Percentiles rank a stretch among this genome's conserved stretches.
These are phyloP conservation scores for Pyrus bretschneideri DNA, from an alignment of 306 rosid species.

Conservation along the genomic window DNA sequence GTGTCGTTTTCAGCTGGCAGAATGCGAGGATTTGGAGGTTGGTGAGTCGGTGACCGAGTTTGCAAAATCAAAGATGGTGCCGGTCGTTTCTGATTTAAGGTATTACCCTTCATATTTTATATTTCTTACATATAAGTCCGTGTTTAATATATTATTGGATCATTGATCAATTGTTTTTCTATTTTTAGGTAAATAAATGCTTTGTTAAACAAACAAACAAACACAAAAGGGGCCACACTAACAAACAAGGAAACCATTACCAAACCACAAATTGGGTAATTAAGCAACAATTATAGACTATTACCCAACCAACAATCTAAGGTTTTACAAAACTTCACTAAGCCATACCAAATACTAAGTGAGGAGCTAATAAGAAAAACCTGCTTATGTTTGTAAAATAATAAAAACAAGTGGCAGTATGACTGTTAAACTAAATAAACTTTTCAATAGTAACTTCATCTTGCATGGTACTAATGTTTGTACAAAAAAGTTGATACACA, in stretches of 20 bases:
- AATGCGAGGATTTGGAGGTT: background rate
- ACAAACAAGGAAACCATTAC: background rate
- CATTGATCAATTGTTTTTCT: background rate
- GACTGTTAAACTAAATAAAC: too few relatives aligned
- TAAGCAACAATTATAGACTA: background rate
- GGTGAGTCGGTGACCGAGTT: conserved; percentile 1
- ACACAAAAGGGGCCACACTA: background rate
- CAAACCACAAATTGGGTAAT: background rate
- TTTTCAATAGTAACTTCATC: too few relatives aligned
- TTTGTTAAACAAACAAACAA: background rate
- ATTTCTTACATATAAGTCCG: background rate
- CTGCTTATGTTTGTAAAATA: too few relatives aligned
- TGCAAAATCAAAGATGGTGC: conserved; percentile 21
- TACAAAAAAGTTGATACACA: background rate
- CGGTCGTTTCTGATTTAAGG: conserved; percentile 9
- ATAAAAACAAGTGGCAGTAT: too few relatives aligned
- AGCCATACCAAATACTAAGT: too few relatives aligned
- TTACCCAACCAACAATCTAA: background rate
- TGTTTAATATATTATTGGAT: background rate
- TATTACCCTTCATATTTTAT: conserved; percentile 1
- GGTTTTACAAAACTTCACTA: too few relatives aligned
- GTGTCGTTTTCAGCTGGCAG: background rate
- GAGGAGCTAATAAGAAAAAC: too few relatives aligned
- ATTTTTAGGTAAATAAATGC: background rate
- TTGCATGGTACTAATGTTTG: too few relatives aligned